Conservation (phyloP, 176 grass and related monocot genomes). For the Melocanna baccifera region DNA sequence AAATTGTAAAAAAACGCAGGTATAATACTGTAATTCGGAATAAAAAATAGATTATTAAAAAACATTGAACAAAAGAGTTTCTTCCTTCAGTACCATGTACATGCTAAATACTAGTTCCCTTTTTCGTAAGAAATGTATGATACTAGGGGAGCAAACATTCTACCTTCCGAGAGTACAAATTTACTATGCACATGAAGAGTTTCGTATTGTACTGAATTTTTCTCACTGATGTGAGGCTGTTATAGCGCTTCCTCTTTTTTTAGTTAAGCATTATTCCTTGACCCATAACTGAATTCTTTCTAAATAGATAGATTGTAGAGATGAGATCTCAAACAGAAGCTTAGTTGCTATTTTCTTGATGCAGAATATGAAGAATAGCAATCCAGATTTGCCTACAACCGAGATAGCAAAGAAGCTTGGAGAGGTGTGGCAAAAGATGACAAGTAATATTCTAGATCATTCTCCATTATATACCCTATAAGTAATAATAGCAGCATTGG, state of each 20-base stretch:
- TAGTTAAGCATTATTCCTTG: neutral
- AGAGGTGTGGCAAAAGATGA: slow-evolving; percentile 87
- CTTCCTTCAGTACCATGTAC: neutral
- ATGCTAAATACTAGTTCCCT: neutral
- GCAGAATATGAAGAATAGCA: slow-evolving; percentile 68
- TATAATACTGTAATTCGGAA: too few species aligned
- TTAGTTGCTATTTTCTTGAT: slow-evolving; percentile 30
- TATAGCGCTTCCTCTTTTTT: neutral
- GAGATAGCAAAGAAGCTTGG: slow-evolving; percentile 78
- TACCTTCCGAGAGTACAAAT: neutral
- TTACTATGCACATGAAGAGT: neutral
- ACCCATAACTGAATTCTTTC: neutral
- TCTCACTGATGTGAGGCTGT: neutral
- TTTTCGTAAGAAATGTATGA: neutral
- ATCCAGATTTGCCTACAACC: slow-evolving; percentile 66
- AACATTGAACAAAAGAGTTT: neutral
- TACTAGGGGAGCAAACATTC: neutral
- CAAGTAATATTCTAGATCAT: slow-evolving; percentile 54
- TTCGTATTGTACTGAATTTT: neutral
- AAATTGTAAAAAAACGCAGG: too few species aligned
- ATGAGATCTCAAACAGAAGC: neutral
- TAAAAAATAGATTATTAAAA: too few species aligned
- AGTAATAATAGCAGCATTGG: neutral
- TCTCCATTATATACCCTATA: slow-evolving; percentile 10
- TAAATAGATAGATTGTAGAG: slow-evolving; percentile 2